Percentiles rank a stretch among this genome's conserved stretches.
These are phyloP conservation scores for Populus hybrid DNA, from an alignment of 441 rosid genomes.

Conservation along the genomic window DNA sequence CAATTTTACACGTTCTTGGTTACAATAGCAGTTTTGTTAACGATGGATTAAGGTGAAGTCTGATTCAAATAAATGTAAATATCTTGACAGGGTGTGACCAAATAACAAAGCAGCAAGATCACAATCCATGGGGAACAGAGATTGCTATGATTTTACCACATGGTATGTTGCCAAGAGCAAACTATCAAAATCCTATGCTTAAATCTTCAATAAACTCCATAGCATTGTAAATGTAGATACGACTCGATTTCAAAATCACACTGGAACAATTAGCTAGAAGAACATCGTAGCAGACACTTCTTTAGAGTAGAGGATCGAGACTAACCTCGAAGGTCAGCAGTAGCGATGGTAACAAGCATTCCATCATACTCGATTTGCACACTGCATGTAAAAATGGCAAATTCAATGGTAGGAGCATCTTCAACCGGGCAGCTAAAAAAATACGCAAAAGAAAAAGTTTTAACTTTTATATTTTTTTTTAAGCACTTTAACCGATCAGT, in stretches of 20 bases:
- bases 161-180: not conserved
- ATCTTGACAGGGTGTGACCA: not conserved
- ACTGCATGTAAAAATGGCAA: no score
- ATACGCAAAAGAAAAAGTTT: no score
- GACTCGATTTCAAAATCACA: not conserved
- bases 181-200: not conserved
- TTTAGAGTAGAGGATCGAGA: no score
- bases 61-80: not conserved
- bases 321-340: not conserved
- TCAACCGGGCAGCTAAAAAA: no score
- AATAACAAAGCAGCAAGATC: not conserved
- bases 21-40: not conserved
- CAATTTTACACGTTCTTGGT: not conserved
- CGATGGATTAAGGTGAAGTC: not conserved
- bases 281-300: no score
- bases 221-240: not conserved
- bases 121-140: not conserved
- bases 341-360: no score
- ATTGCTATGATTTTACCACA: not conserved
- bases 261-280: no score
- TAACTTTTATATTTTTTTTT: no score
- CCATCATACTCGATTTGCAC: no score
- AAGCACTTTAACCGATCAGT: no score
- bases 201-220: not conserved
- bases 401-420: no score